Conservation (phyloP, 2,329 filamentous ascomycete species). For the Dothiorella sarmentorum region DNA sequence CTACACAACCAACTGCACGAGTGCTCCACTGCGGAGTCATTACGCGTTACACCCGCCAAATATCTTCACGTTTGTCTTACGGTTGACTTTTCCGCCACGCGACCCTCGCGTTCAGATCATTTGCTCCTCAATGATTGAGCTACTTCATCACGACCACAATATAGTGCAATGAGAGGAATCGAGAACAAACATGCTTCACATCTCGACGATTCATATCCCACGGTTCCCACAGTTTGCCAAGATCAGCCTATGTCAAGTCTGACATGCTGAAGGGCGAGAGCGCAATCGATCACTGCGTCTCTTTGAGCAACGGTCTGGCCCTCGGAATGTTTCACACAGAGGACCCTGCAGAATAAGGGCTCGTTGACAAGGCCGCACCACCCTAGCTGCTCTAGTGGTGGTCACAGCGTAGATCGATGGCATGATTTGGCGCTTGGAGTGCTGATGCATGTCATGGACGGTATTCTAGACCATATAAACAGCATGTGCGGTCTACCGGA, state of each 20-base stretch:
- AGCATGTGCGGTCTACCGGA: not conserved
- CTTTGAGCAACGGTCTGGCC: not conserved
- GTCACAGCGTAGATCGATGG: not conserved
- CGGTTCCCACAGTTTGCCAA: too few relatives aligned
- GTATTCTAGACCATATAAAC: conserved; percentile 10
- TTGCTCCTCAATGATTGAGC: too few relatives aligned
- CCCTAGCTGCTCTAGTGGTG: not conserved
- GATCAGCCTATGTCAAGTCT: not conserved
- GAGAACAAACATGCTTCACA: too few relatives aligned
- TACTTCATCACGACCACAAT: too few relatives aligned
- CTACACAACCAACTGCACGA: not conserved
- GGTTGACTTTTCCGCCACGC: too few relatives aligned
- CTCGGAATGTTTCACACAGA: not conserved
- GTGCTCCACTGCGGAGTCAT: not conserved
- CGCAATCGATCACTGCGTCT: not conserved
- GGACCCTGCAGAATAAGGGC: conserved; percentile 15
- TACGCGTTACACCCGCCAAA: not conserved
- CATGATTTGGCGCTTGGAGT: not conserved
- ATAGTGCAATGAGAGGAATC: too few relatives aligned
- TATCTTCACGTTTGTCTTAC: too few relatives aligned
- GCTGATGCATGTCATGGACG: not conserved
- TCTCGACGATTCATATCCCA: too few relatives aligned
- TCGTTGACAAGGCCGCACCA: not conserved
- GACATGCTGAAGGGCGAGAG: too few relatives aligned
- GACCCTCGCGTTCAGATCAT: too few relatives aligned